Base-by-base conservation (phyloP, 139 green algal species). In the Desmodesmus armatus region DNA sequence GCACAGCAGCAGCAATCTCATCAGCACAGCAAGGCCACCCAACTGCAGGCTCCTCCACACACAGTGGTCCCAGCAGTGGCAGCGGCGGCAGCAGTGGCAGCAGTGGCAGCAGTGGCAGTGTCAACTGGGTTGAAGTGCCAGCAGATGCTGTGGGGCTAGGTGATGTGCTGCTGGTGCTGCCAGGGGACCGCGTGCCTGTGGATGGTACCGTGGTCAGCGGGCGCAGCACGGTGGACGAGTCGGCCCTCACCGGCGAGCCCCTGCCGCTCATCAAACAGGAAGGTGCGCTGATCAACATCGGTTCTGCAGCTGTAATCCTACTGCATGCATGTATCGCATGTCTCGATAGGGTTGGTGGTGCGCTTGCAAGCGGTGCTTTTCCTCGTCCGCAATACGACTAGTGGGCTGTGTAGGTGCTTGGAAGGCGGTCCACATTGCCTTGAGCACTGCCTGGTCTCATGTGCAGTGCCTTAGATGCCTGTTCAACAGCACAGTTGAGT, bases 141-240 rank as follows among this genome's bases (percentile, higher is more conserved):
- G 91, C 93, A 13, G 91, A 96, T 53, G 84, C 87, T 0, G 87
- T 98, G 2, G 71, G 80, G 1, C 74, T 83, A 0, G 96, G 96
- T 19, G 94, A 97, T 76, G 31, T 95, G 60, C 74, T 98, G 49
- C 74, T 88, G 15, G 92, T 98, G 58, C 89, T 97, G 75, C 96
- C 96, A 29, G 96, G 95, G 11, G 96, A 98, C 73, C 67, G 89
- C 7, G 82, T 98, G n/a, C 96, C 96, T 27, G 94, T 97, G 49
- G 96, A 98, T 60, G 96, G 96, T 5, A 60, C 87, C 37, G 95
- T 98, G 49, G 85, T 94, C 60, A 78, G 43, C 0, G 96, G 96
- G 0, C 78, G 90, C 29, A 92, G 71, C 75, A 91, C 85, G 0
- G 90, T 97, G 33, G 89, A 98, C 62, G 96, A 98, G 87, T 91